Evolutionary conservation across 805 yeast genomes (phyloP), one percentile per base, ranked within the genome.

Genomic region (Cyberlindnera meyerae): DNA sequence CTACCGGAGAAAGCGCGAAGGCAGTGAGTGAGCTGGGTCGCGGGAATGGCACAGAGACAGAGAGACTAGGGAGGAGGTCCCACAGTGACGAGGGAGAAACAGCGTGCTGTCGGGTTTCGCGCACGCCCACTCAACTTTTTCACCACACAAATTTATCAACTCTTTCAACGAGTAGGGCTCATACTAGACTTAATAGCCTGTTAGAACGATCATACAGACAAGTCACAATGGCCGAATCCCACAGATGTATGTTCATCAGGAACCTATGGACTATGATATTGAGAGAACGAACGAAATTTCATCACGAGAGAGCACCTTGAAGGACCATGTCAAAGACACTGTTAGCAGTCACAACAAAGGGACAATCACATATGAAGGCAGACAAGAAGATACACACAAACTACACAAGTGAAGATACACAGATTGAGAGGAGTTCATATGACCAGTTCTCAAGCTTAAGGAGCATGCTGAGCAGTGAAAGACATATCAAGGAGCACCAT

Each of bases 211-310:
- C 44, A 45, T 18, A 28, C 25, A 37, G 35, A 35, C 34, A 39
- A 41, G 47, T 41, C 48, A 52, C 45, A 73, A 86, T 86, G 95
- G 88, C 95, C 77, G 95, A 85, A 79, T 82, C 95, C 68, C 95
- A 86, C 77, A 86, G 96, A 87, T 82, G 95, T 85, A 86, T 72
- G 95, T 84, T 56, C 18, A 22, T n/a, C n/a, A 25, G 12, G 20
- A 11, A 15, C 13, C 15, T 13, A 14, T 7, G 16, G 5, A 17
- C 18, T n/a, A 18, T 13, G 15, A 21, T 5, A 30, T 27, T 28
- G 15, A n/a, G 20, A n/a, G n/a, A n/a, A n/a, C n/a, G n/a, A n/a
- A n/a, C n/a, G n/a, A n/a, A n/a, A n/a, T n/a, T n/a, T n/a, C n/a
- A n/a, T n/a, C n/a, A n/a, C n/a, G 39, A 29, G 27, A 17, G 24